Base-by-base conservation (phyloP, 306 rosid genomes). In the Sechiopsis laciniata region DNA sequence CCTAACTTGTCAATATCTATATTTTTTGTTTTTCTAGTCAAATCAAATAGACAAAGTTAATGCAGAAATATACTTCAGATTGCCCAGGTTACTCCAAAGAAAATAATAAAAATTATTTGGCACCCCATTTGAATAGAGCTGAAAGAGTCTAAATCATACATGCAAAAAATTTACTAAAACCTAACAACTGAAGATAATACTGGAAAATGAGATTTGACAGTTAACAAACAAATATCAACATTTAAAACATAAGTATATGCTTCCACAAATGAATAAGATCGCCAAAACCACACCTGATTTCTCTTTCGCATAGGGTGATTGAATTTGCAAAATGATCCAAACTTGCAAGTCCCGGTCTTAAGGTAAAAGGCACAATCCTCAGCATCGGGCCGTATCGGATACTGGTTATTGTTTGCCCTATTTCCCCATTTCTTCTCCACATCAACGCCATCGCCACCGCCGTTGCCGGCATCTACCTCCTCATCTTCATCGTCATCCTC, bases 341-440 rank as follows among this genome's bases (percentile, higher is more conserved):
- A 95, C 79, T 95, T 95, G 78, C 99, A 95, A 77, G 62, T 74
- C 72, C 99, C 92, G 40, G 96, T 95, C 83, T 84, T 95, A 35
- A 95, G 83, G 76, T 89, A 95, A 77, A 76, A 95, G 6, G 95
- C 60, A 74, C 99, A 95, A 78, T 91, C 99, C 79, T 86, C 95
- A 50, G 99, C 99, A 29, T 89, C 99, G 2, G 96, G 96, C 78
- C 99, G 83, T 81, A 89, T 82, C 2, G 99, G 99, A 32, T 82
- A 85, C 64, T 84, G 90, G 11, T 76, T 80, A 60, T 15, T 77
- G 48, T 53, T 62, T 35, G 16, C 76, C 69, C 75, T 20, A 46
- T 57, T 76, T 20, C 12, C 82, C 15, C 60, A 35, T 55, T 24
- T 66, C 80, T 37, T 74, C 46, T 72, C 75, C 50, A 20, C 62